Percentiles rank a stretch among this genome's conserved stretches.
phyloP scores from a whole-genome alignment of 352 stramenopile species.

The Blastocystis sp. region DNA sequence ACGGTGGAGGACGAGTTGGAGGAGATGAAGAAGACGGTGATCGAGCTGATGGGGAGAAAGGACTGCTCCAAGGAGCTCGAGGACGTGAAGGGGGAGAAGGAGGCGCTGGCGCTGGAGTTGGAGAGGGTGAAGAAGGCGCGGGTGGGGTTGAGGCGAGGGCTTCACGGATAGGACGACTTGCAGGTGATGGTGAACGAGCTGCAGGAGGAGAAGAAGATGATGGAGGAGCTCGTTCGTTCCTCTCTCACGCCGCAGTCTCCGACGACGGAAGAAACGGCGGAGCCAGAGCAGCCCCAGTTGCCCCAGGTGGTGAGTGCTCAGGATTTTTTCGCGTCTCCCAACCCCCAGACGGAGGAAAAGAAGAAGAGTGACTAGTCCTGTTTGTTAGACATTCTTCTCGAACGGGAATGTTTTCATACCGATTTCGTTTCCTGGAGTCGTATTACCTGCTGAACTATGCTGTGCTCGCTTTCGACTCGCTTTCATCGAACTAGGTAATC shows the following conservation, averaged over 20 bases:
- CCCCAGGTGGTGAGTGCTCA: neutral
- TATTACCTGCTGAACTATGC: constrained; percentile 50
- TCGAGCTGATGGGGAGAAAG: neutral
- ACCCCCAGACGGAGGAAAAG: neutral
- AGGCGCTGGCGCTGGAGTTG: neutral
- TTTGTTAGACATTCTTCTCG: constrained; percentile 13
- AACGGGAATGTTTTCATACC: constrained; percentile 20
- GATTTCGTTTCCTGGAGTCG: constrained; percentile 32
- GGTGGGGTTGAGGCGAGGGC: neutral
- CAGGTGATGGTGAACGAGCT: constrained; percentile 48
- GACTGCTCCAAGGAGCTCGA: neutral
- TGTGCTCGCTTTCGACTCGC: neutral
- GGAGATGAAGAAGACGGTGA: constrained; percentile 26
- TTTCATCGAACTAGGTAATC: neutral
- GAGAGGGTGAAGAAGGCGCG: constrained; percentile 7
- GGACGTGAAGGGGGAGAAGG: neutral
- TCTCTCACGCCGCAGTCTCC: constrained; percentile 6
- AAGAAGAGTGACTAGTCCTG: constrained; percentile 55
- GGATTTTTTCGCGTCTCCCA: constrained; percentile 7
- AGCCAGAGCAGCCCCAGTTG: neutral
- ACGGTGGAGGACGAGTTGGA: constrained; percentile 68
- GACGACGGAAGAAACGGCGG: neutral
- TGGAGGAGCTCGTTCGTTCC: constrained; percentile 49
- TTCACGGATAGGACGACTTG: neutral
- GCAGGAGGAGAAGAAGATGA: constrained; percentile 59